phyloP scores from a whole-genome alignment of 805 yeast species.

The Yamadazyma ubonensis region DNA sequence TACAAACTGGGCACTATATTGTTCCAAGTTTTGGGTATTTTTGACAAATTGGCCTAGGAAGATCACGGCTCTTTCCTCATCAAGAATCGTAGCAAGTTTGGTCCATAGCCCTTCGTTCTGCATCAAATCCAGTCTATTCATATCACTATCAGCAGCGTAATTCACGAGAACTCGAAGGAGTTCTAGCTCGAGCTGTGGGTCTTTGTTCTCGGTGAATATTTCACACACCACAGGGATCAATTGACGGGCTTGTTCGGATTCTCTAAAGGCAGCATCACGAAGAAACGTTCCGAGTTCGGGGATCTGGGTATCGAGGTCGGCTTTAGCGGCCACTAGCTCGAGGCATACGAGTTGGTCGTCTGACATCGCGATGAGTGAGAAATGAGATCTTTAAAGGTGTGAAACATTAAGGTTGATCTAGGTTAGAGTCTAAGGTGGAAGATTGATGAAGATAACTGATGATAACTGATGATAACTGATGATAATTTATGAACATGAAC shows the following conservation, averaged over 20 bases:
- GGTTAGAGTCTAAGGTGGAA: no score
- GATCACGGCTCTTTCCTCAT: conserved; percentile 18
- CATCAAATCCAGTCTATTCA: conserved; percentile 18
- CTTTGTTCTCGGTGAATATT: not conserved
- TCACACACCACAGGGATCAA: conserved; percentile 4
- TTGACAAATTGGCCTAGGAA: conserved; percentile 34
- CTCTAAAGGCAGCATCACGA: conserved; percentile 22
- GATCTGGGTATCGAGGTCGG: conserved; percentile 1
- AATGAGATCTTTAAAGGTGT: no score
- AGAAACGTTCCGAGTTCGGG: conserved; percentile 20
- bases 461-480: no score
- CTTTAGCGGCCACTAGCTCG: conserved; percentile 1
- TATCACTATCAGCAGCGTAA: conserved; percentile 34
- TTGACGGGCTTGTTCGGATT: not conserved
- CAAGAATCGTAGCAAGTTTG: conserved; percentile 5
- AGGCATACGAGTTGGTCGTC: conserved; percentile 4
- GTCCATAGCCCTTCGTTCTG: conserved; percentile 21
- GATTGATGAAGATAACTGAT: no score
- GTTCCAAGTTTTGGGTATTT: conserved; percentile 20
- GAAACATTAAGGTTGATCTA: no score
- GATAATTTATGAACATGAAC: no score
- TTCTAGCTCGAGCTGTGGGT: conserved; percentile 16
- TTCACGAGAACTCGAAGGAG: conserved; percentile 33
- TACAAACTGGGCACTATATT: conserved; percentile 18
- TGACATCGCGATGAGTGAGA: not conserved